Percentiles rank a stretch among this genome's conserved stretches.
Evolutionary conservation across 306 rosid genomes (phyloP).

Genomic region (Quercus cerris): DNA sequence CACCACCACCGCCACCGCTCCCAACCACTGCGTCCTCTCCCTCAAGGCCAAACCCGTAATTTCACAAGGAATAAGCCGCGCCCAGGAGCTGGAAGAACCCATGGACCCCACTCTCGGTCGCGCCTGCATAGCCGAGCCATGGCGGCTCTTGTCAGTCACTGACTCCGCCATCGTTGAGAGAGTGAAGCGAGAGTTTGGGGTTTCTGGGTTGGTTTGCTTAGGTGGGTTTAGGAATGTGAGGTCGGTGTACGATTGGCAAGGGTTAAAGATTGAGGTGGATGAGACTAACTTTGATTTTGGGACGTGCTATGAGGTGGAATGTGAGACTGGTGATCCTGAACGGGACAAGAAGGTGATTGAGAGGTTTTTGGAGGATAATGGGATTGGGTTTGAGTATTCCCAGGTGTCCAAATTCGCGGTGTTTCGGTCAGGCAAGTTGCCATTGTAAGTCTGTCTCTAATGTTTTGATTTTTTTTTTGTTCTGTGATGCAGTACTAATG

Average conservation of each 20-base stretch:
- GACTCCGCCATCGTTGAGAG: conserved; percentile 33
- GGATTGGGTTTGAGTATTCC: conserved; percentile 42
- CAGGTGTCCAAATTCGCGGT: conserved; percentile 38
- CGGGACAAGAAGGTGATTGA: conserved; percentile 37
- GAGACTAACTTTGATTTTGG: conserved; percentile 61
- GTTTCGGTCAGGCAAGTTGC: conserved; percentile 45
- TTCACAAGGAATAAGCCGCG: conserved; percentile 43
- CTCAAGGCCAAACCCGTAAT: conserved; percentile 50
- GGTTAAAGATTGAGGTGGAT: conserved; percentile 54
- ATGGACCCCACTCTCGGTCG: conserved; percentile 44
- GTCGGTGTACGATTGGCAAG: conserved; percentile 45
- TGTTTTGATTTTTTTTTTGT: too few relatives aligned
- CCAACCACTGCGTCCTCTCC: conserved; percentile 32
- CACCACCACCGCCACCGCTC: conserved; percentile 4
- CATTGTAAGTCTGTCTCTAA: background rate
- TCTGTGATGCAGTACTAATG: too few relatives aligned
- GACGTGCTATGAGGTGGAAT: conserved; percentile 55
- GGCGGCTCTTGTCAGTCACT: conserved; percentile 31
- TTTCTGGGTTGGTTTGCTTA: conserved; percentile 41
- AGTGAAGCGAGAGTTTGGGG: conserved; percentile 33
- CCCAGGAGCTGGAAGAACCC: conserved; percentile 51
- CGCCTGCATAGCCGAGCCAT: conserved; percentile 52
- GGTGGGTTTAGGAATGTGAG: conserved; percentile 68
- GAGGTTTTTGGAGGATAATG: conserved; percentile 33
- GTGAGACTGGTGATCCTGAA: conserved; percentile 49